A percentile compares a stretch with the other conserved stretches of the same genome.
phyloP scores from a whole-genome alignment of 129 eudicot genomes.

The Erigeron canadensis region DNA sequence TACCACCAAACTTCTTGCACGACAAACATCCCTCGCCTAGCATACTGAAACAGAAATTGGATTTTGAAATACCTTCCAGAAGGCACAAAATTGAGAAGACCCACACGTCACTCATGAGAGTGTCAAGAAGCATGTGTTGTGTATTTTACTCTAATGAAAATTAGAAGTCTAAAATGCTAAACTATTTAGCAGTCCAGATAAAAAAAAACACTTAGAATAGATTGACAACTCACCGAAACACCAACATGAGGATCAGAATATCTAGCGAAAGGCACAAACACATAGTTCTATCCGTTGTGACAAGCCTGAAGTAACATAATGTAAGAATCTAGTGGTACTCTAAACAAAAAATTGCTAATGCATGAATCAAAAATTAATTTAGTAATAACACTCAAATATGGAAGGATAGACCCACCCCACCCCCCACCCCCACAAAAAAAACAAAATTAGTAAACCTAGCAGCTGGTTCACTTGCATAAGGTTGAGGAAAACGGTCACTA shows the following conservation, averaged over 20 bases:
- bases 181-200: neutral
- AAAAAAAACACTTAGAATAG: conserved; percentile 9
- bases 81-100: neutral
- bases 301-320: conserved; percentile 56
- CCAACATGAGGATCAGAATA: conserved; percentile 98
- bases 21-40: neutral
- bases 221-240: conserved; percentile 53
- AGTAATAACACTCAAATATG: conserved; percentile 86
- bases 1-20: neutral
- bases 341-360: neutral
- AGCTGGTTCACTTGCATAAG: conserved; percentile 82
- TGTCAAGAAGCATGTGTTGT: conserved; percentile 9
- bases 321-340: conserved; percentile 11
- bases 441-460: conserved; percentile 95
- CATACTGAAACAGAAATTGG: neutral
- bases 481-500: conserved; percentile 86
- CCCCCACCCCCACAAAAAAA: too few species aligned
- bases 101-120: conserved; percentile 1
- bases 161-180: neutral
- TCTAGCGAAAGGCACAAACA: conserved; percentile 83
- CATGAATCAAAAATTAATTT: conserved; percentile 43
- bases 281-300: conserved; percentile 89
- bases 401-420: conserved; percentile 98
- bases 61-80: neutral
- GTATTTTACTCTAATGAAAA: neutral